phyloP scores from a whole-genome alignment of 768 basidiomycete species.

The Serpula lacrymans region DNA sequence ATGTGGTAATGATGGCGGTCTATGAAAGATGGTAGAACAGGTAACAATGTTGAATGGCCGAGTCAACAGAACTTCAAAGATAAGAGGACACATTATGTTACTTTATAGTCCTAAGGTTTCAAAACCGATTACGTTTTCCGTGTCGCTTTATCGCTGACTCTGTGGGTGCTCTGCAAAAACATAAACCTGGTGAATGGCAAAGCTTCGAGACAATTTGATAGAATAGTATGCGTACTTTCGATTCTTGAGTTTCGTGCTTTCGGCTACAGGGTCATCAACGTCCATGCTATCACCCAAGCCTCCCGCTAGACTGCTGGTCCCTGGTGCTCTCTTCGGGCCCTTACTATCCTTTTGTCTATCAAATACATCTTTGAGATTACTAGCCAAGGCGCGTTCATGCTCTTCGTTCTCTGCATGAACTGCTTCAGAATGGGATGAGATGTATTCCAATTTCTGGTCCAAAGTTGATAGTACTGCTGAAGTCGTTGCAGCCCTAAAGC shows the following conservation, averaged over 20 bases:
- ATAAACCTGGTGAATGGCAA: background rate
- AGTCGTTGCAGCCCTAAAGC: constrained; percentile 64
- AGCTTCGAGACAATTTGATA: constrained; percentile 4
- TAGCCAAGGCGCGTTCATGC: constrained; percentile 53
- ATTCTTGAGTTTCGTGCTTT: constrained; percentile 47
- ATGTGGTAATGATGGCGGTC: background rate
- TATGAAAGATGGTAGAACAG: background rate
- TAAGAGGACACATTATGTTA: background rate
- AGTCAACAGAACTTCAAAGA: background rate
- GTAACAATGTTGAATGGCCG: too few species aligned
- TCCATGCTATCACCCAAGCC: constrained; percentile 50
- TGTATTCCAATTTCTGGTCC: constrained; percentile 60
- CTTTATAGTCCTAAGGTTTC: background rate
- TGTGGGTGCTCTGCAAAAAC: background rate
- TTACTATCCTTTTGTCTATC: constrained; percentile 63
- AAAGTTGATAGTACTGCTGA: constrained; percentile 67
- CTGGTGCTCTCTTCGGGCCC: constrained; percentile 27
- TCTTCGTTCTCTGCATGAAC: constrained; percentile 43
- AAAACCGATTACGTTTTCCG: background rate
- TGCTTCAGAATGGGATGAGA: constrained; percentile 42
- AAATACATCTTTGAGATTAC: constrained; percentile 55
- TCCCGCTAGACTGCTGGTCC: constrained; percentile 14
- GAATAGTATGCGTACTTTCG: constrained; percentile 47
- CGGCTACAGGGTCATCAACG: constrained; percentile 55
- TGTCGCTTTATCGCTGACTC: background rate